Evolutionary conservation across 306 rosid genomes (phyloP).

Genomic region (Cicer chorassanicum): DNA sequence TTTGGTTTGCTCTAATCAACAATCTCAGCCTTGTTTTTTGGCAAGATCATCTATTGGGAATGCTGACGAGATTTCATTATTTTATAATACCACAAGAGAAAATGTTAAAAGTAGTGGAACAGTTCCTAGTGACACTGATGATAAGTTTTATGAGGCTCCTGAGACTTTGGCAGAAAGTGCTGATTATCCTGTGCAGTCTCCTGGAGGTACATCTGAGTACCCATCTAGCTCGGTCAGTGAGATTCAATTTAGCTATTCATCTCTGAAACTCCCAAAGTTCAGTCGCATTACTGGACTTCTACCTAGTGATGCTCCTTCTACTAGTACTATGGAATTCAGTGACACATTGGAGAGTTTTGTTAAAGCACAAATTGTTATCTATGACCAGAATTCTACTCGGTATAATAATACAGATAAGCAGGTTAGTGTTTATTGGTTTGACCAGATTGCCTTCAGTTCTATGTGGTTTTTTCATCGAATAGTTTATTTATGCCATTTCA

Average conservation of each 20-base stretch:
- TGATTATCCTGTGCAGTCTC: conserved; percentile 60
- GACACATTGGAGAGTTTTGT: conserved; percentile 80
- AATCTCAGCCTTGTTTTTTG: conserved; percentile 71
- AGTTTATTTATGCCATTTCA: conserved; percentile 48
- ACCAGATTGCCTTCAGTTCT: conserved; percentile 35
- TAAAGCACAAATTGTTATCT: conserved; percentile 82
- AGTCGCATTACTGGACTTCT: conserved; percentile 79
- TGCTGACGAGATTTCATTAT: conserved; percentile 57
- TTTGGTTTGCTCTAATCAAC: conserved; percentile 60
- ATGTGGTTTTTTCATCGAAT: conserved; percentile 27
- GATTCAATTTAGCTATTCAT: conserved; percentile 44
- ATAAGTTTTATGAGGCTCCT: conserved; percentile 86
- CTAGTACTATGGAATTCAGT: conserved; percentile 49
- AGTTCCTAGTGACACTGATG: conserved; percentile 66
- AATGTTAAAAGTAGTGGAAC: conserved; percentile 50
- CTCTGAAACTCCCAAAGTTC: conserved; percentile 62
- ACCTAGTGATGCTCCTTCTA: conserved; percentile 58
- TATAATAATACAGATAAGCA: conserved; percentile 73
- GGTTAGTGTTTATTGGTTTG: conserved; percentile 58
- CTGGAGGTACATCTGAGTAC: conserved; percentile 46
- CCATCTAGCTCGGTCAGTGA: conserved; percentile 44
- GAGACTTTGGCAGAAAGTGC: conserved; percentile 73
- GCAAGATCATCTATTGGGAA: conserved; percentile 82
- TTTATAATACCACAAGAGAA: conserved; percentile 47
- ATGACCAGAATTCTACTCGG: conserved; percentile 75